Base-by-base conservation (phyloP, 306 rosid genomes). In the Quillaja saponaria region DNA sequence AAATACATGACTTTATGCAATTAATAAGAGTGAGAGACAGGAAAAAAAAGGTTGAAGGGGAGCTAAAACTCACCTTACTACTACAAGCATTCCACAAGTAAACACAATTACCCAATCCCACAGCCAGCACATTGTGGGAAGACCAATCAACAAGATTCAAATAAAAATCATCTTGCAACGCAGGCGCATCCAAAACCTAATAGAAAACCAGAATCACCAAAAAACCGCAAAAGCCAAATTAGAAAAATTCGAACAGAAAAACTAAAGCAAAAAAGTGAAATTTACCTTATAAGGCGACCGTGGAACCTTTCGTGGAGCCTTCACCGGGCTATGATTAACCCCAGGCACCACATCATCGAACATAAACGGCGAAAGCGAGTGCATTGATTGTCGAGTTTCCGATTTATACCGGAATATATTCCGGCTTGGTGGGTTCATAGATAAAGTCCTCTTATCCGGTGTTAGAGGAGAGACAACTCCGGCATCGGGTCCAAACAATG, bases 31-130 rank as follows among this genome's bases (percentile, higher is more conserved):
- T 25, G 31, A 25, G 31, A 25, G 31, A 25, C 28, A 16, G 38
- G 18, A 13, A 9, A 1, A 3, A 72, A 17, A 18, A 63, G 12
- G 13, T 13, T 10, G 15, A 10, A 28, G 14, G 15, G n/a, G 55
- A 57, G 37, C 45, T n/a, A 64, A 16, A 75, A 55, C 64, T 64
- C 55, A 87, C 99, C 95, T 94, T 94, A 78, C 96, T 94, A 63
- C 96, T 94, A 57, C 96, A 89, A 64, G 99, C 99, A 83, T 94
- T 89, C 99, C 99, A 94, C 53, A 94, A 82, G 76, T 94, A 94
- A 79, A 94, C 97, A 69, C 96, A 94, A 63, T 87, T 90, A 8
- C 97, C 97, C 75, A 94, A 71, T 28, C 99, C 99, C 53, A 94
- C 99, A 37, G 97, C 97, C 59, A 94, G 66, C 47, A 94, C 95